Base-by-base conservation (phyloP, 257 asterid species). In the Plantago major region DNA sequence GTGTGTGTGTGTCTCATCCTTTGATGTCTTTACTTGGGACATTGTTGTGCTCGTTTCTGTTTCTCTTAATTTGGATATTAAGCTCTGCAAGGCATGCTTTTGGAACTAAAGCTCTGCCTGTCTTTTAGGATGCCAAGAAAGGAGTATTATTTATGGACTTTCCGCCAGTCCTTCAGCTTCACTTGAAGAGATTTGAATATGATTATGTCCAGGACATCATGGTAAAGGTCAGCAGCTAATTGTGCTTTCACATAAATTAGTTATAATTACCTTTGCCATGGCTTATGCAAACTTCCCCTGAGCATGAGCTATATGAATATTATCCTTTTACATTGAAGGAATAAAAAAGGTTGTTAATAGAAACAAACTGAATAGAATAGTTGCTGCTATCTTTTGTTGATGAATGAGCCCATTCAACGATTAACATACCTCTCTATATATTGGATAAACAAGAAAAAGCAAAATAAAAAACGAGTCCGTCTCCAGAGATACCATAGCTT, bases 151-250 rank as follows among this genome's bases (percentile, higher is more conserved):
- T 79, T 68, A 64, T 67, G 26, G 79, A 76, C 69, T 76, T 79
- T 9, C 79, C 84, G 63, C 84, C 79, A 57, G 75, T 79, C 69
- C 81, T 79, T 63, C 84, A 75, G 68, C 76, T 79, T 66, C 84
- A 79, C 66, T 58, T 79, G 73, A 79, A 75, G 78, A 73, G 84
- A 55, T 75, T 79, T 70, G 84, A 75, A 54, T 79, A 79, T 60
- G 84, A 79, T 60, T 79, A 72, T 64, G 72, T 47, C 53, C 79
- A 71, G 58, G 79, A 73, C 67, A 65, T 67, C 58, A 75, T 79
- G 84, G 74, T 75, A 43, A 79, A 79, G 84, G 84, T 79, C 44
- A 67, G 81, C 63, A 16, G 37, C 44, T 53, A 9, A 61, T 44
- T 53, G 45, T 55, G 62, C 49, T 47, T 42, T 56, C 15, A 4